phyloP scores from a whole-genome alignment of 176 grass and related monocot species.

The Lolium multiflorum region DNA sequence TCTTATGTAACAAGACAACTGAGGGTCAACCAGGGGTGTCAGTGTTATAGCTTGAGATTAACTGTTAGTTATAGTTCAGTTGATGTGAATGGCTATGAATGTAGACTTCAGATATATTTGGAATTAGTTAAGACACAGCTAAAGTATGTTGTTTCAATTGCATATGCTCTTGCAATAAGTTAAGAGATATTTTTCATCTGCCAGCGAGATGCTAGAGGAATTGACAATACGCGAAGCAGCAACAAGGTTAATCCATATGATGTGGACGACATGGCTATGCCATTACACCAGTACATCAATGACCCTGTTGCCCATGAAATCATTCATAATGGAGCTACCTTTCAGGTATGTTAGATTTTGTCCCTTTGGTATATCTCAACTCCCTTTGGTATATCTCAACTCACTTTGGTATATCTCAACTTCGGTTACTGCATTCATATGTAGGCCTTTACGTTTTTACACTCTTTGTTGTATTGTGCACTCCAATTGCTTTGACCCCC shows the following conservation, averaged over 20 bases:
- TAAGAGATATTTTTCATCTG: constrained; percentile 38
- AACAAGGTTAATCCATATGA: constrained; percentile 71
- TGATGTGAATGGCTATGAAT: constrained; percentile 13
- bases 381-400: background rate
- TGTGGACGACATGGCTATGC: constrained; percentile 92
- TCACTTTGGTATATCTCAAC: background rate
- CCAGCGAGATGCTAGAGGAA: constrained; percentile 74
- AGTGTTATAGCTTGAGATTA: background rate
- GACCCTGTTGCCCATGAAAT: constrained; percentile 92
- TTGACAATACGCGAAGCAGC: constrained; percentile 50
- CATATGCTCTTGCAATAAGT: constrained; percentile 28
- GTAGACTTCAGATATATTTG: constrained; percentile 16
- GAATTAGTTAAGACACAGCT: constrained; percentile 4
- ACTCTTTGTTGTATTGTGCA: background rate
- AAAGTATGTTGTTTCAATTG: constrained; percentile 1
- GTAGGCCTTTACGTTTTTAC: constrained; percentile 10
- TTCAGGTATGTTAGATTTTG: constrained; percentile 70
- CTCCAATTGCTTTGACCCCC: constrained; percentile 1
- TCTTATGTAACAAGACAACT: constrained; percentile 10
- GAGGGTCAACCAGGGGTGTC: background rate
- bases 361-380: background rate
- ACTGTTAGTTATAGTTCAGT: constrained; percentile 9
- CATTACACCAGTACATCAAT: constrained; percentile 85
- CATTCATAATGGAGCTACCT: constrained; percentile 95
- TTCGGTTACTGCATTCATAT: background rate